These are phyloP conservation scores for Coffea humblotiana DNA, from an alignment of 305 asterid species.

Conservation along the genomic window DNA sequence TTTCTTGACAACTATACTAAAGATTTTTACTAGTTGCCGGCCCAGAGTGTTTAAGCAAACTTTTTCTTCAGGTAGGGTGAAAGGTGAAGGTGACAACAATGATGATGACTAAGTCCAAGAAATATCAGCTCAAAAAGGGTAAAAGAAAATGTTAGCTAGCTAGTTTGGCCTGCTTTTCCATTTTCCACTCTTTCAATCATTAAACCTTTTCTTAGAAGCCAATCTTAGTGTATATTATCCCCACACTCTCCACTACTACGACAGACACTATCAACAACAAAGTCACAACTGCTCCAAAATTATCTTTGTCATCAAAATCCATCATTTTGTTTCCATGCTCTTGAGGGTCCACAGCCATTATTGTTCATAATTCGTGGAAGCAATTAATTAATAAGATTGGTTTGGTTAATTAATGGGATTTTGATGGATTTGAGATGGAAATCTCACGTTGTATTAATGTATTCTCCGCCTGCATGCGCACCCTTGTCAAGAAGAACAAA, in stretches of 20 bases:
- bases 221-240: neutral
- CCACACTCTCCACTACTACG: neutral
- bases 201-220: conserved; percentile 19
- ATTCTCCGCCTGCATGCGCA: neutral
- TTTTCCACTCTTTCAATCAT: conserved; percentile 9
- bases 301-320: neutral
- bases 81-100: conserved; percentile 1
- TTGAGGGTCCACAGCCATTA: neutral
- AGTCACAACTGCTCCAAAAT: neutral
- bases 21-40: conserved; percentile 3
- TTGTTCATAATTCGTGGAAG: neutral
- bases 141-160: too few relatives aligned
- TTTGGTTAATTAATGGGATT: neutral
- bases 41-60: neutral
- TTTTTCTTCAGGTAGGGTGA: neutral
- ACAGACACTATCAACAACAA: neutral
- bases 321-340: neutral
- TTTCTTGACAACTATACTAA: too few relatives aligned
- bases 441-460: neutral
- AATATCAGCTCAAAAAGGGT: neutral
- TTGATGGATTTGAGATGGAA: neutral
- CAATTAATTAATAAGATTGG: neutral
- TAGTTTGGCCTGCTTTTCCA: conserved; percentile 5
- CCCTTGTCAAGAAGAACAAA: neutral
- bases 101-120: conserved; percentile 11